These are phyloP conservation scores for Poteriospumella lacustris DNA, from an alignment of 108 stramenopile species.

Conservation along the genomic window DNA sequence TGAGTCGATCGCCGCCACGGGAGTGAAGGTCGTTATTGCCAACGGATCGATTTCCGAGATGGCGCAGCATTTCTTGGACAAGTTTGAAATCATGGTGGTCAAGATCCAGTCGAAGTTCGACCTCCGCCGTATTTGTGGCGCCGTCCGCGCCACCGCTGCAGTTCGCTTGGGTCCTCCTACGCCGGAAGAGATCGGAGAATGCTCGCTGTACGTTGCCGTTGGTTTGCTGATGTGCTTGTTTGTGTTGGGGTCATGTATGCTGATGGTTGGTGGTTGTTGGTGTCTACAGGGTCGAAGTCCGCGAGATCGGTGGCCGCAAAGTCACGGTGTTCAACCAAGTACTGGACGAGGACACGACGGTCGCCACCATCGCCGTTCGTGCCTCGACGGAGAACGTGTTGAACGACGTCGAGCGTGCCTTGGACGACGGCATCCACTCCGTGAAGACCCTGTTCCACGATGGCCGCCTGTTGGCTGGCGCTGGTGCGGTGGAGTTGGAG, in stretches of 20 bases:
- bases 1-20: constrained; percentile 81
- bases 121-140: constrained; percentile 84
- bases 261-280: too few relatives aligned
- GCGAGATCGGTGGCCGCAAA: constrained; percentile 80
- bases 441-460: constrained; percentile 78
- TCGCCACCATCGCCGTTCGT: constrained; percentile 87
- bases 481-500: constrained; percentile 87
- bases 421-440: constrained; percentile 89
- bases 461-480: constrained; percentile 82
- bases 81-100: constrained; percentile 77
- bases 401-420: constrained; percentile 87
- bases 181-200: constrained; percentile 89
- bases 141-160: constrained; percentile 85
- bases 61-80: constrained; percentile 32
- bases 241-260: too few relatives aligned
- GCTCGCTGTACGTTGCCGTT: background rate
- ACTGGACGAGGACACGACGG: constrained; percentile 57
- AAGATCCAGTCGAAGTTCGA: constrained; percentile 93
- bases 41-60: constrained; percentile 85
- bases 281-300: constrained; percentile 48
- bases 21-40: constrained; percentile 78
- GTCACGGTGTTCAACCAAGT: constrained; percentile 79
- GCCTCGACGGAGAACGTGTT: constrained; percentile 82
- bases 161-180: constrained; percentile 89
- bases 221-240: background rate